Evolutionary conservation across 768 basidiomycete species (phyloP), one percentile per base, ranked within the genome.

Genomic region (Termitomyces sp.): DNA sequence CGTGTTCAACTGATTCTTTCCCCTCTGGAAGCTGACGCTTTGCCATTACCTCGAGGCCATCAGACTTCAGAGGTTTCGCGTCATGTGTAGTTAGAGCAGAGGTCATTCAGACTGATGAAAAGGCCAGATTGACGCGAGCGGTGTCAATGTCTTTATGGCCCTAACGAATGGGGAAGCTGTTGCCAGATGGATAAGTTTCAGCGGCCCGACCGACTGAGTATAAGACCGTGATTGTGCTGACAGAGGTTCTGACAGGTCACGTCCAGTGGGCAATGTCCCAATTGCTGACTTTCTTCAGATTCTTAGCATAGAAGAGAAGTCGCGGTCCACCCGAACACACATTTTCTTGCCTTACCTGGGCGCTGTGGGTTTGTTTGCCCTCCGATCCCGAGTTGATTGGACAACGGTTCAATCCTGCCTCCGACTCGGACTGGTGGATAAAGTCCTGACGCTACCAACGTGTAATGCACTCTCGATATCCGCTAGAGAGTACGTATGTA

Each of bases 101-200:
- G 30, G 46, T 17, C 57, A 58, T 58, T 42, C 38, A 54, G 23
- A 14, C 33, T 38, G 14, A 41, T 23, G 40, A 41, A 23, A 38
- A 51, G 23, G 33, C 21, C 21, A 42, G n/a, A n/a, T 31, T 23
- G 17, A 57, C 35, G 50, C 35, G 26, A 37, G 30, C 9, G 49
- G 35, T 50, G 5, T n/a, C n/a, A 15, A 33, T 53, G 26, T 54
- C 17, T 49, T 26, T 37, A 35, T 30, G 26, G 17, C 28, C 12
- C 30, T 30, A 17, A 28, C n/a, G 45, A 48, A 51, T 51, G 53
- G 49, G 49, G 41, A 33, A 51, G 23, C 38, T 26, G 35, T 49
- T 60, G 50, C 50, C 56, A 45, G 50, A 26, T 57, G 41, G 45
- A 57, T 54, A 40, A 52, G 60, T 57, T 57, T 57, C 60, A 57